Evolutionary conservation across 2,329 filamentous ascomycete genomes (phyloP), one percentile per base, ranked within the genome.

Genomic region (Pyrenochaeta sp.): DNA sequence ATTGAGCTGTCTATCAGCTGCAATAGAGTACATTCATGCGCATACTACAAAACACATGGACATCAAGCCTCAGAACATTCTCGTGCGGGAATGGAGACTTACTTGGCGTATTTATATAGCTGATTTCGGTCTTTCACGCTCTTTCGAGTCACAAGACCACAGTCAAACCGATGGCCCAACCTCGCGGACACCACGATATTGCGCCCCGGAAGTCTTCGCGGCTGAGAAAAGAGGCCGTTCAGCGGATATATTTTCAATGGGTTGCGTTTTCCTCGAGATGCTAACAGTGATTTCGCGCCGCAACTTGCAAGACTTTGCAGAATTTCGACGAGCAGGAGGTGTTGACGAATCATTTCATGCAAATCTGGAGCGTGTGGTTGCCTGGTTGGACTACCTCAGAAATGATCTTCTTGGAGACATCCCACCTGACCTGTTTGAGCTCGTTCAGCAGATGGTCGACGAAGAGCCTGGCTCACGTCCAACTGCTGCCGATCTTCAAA

Each of bases 31-130:
- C 21, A 28, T 58, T 2, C 57, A 63, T 9, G 3, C 13, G 1
- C n/a, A 43, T 3, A 41, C 35, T 0, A 58, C 47, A 2, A 52
- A 43, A 17, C 58, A 63, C 24, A 55, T 59, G 50, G 56, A 60
- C 10, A 56, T 63, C 7, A 60, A 63, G 21, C 58, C 60, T 1
- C 30, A 41, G 1, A 61, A 61, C 11, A 49, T 62, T 3, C 49
- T 59, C 4, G 30, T 59, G 15, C 24, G 36, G 23, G 14, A 22
- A 10, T 7, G 15, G 2, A 10, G 14, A 23, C 30, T 6, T 10
- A 3, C 2, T 1, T 56, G 41, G 28, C 44, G 46, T 1, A 27
- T 60, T 1, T 60, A 59, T n/a, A 15, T 60, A 1, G 48, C 56
- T 3, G 59, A 64, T 14, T 63, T 63, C 21, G 57, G 59, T 3